Evolutionary conservation across 352 stramenopile genomes (phyloP).

Genomic region (Pythium diclinum): DNA sequence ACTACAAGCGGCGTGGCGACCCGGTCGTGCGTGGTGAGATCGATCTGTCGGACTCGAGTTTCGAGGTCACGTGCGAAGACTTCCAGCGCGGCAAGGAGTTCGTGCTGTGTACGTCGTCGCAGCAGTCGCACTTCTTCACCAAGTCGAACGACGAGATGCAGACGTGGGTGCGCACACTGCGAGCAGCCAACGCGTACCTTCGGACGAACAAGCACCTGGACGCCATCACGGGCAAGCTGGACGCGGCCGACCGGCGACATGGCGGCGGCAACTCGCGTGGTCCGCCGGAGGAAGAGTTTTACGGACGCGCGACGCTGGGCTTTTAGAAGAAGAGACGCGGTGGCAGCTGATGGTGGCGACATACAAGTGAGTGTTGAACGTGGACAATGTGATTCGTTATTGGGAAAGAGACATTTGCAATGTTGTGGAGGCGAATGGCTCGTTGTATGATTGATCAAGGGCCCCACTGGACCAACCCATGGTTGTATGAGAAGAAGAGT

Average conservation of each 20-base stretch:
- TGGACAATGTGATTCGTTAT: constrained; percentile 9
- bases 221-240: constrained; percentile 30
- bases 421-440: too few species aligned
- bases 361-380: neutral
- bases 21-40: constrained; percentile 81
- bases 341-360: neutral
- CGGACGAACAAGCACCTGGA: constrained; percentile 44
- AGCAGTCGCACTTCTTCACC: constrained; percentile 87
- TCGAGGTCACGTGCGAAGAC: constrained; percentile 83
- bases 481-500: neutral
- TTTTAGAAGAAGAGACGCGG: constrained; percentile 41
- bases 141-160: constrained; percentile 65
- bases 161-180: constrained; percentile 78
- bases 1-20: constrained; percentile 86
- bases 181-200: constrained; percentile 62
- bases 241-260: constrained; percentile 28
- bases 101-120: constrained; percentile 72
- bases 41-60: constrained; percentile 67
- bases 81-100: constrained; percentile 74
- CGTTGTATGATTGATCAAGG: too few species aligned
- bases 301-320: constrained; percentile 75
- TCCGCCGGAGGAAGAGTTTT: constrained; percentile 75
- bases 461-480: too few species aligned
- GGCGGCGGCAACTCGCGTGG: constrained; percentile 21
- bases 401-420: neutral